These are phyloP conservation scores for Hysterangium stoloniferum DNA, from an alignment of 768 basidiomycete species.

Conservation along the genomic window DNA sequence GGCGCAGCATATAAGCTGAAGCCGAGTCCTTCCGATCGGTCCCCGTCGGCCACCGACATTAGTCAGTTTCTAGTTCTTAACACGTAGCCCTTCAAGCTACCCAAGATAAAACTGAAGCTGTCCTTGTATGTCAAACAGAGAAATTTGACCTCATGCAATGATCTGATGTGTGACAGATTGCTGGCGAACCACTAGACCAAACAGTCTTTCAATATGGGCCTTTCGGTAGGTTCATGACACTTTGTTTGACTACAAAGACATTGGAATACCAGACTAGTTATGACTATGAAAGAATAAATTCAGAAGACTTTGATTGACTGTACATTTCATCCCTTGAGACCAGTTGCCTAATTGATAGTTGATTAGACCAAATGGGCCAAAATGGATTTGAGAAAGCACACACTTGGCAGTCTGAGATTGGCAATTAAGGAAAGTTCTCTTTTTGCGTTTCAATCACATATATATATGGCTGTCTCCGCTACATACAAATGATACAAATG, in stretches of 20 bases:
- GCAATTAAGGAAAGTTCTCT: constrained; percentile 14
- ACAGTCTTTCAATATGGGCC: constrained; percentile 82
- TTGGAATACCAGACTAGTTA: constrained; percentile 45
- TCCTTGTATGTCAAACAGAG: constrained; percentile 47
- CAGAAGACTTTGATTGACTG: constrained; percentile 77
- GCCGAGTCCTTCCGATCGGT: no score
- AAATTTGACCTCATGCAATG: not conserved
- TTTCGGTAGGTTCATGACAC: constrained; percentile 30
- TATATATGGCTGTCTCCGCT: no score
- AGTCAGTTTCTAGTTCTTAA: no score
- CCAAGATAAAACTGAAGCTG: constrained; percentile 60
- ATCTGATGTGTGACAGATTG: constrained; percentile 36
- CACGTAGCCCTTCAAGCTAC: constrained; percentile 46
- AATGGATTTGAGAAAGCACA: constrained; percentile 92
- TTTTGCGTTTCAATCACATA: no score
- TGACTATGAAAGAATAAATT: constrained; percentile 76
- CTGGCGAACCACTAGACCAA: constrained; percentile 87
- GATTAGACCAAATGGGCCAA: constrained; percentile 54
- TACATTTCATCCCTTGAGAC: constrained; percentile 23
- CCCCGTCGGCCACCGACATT: no score
- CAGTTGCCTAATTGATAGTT: constrained; percentile 4
- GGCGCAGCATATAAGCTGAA: no score
- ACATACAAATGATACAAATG: no score
- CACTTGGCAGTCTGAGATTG: constrained; percentile 83
- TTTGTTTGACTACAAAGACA: no score